Evolutionary conservation across 2,329 filamentous ascomycete genomes (phyloP), one percentile per base, ranked within the genome.

Genomic region (Neocatenulostroma microsporum): DNA sequence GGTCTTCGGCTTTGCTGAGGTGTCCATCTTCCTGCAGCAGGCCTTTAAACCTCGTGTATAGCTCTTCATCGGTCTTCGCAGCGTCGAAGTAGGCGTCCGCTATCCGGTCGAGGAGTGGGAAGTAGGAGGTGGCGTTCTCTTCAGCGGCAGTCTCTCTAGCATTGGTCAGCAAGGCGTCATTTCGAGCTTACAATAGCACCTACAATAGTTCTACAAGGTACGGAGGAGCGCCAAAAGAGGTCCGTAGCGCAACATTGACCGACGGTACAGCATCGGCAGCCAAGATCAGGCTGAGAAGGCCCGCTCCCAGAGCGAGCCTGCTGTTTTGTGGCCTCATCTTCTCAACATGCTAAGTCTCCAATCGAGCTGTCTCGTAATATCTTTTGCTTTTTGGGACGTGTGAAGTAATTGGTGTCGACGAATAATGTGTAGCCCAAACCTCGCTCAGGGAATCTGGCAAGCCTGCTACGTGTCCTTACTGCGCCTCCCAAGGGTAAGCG

Each of bases 201-300:
- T 76, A 96, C 89, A 98, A 66, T 41, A 98, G 74, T 66, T 98
- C 91, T 40, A 96, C 69, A 2, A 98, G 70, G 60, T 91, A 96
- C 13, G 91, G 89, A 2, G 84, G 82, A 28, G 86, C 78, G 40
- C 78, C 75, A 62, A 96, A 98, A 5, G 88, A 84, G 34, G 91
- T 84, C 56, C 83, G 81, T 58, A 98, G 76, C 42, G 77, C 85
- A 50, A 96, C 85, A 63, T 94, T 87, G 56, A 98, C 79, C 1
- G 82, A 54, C 18, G 58, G 56, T 9, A 47, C 49, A 21, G 51
- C 56, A 41, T 46, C 42, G 25, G 41, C 42, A 21, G 29, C 45
- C 15, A 47, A 39, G 3, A 50, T 34, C 30, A 55, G 44, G 38
- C 45, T 30, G 21, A 44, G 37, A 21, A 48, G 21, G 19, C 36